These are phyloP conservation scores for Apiotrichum montevideense DNA, from an alignment of 1,284 basidiomycete species.

Conservation along the genomic window DNA sequence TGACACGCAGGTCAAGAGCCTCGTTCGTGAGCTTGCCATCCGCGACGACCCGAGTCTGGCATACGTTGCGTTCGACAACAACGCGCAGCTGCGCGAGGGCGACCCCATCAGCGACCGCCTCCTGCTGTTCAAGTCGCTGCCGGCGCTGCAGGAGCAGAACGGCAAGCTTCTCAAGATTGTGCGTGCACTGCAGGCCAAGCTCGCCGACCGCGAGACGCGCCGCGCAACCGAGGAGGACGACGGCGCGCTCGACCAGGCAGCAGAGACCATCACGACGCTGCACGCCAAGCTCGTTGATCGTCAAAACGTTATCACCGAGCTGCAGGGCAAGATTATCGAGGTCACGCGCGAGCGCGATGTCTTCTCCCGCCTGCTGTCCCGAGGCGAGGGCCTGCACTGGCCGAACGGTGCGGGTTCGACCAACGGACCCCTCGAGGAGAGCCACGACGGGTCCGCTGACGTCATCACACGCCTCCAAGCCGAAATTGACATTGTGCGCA, in stretches of 20 bases:
- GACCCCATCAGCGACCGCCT: slow-evolving; percentile 86
- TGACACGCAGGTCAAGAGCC: slow-evolving; percentile 71
- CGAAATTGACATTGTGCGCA: slow-evolving; percentile 61
- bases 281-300: slow-evolving; percentile 64
- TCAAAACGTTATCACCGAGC: slow-evolving; percentile 9
- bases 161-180: slow-evolving; percentile 77
- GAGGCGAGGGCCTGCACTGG: slow-evolving; percentile 40
- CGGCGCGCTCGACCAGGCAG: slow-evolving; percentile 78
- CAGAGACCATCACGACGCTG: slow-evolving; percentile 64
- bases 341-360: slow-evolving; percentile 83
- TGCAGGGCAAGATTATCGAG: slow-evolving; percentile 64
- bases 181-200: slow-evolving; percentile 67
- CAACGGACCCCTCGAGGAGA: slow-evolving; percentile 21
- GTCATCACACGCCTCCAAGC: slow-evolving; percentile 30
- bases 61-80: slow-evolving; percentile 59
- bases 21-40: slow-evolving; percentile 72
- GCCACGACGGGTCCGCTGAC: slow-evolving; percentile 12
- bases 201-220: slow-evolving; percentile 69
- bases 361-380: slow-evolving; percentile 63
- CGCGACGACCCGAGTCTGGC: slow-evolving; percentile 73
- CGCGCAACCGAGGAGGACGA: slow-evolving; percentile 54
- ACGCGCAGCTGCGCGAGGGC: slow-evolving; percentile 46
- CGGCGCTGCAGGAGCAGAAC: slow-evolving; percentile 76
- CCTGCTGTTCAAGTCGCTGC: slow-evolving; percentile 77
- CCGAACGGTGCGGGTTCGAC: slow-evolving; percentile 1